Conservation (phyloP, 768 basidiomycete species). For the Tylopilus vinaceipallidus region DNA sequence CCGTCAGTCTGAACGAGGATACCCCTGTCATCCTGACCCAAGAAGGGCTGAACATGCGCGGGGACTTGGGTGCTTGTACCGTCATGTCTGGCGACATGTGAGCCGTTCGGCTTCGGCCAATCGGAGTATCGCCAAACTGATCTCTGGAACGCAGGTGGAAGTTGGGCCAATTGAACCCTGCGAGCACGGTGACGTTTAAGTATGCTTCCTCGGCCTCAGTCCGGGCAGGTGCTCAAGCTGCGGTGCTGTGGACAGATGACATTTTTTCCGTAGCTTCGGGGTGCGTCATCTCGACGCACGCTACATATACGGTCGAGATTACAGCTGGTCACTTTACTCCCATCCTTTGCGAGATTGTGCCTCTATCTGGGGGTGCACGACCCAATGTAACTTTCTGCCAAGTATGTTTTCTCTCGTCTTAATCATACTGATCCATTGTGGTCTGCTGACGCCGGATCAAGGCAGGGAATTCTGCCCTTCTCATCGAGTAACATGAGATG, state of each 20-base stretch:
- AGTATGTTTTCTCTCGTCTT: conserved; percentile 30
- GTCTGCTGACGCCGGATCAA: neutral
- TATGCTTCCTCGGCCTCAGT: conserved; percentile 46
- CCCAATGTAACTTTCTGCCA: conserved; percentile 51
- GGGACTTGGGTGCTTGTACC: conserved; percentile 56
- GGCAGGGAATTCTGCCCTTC: conserved; percentile 64
- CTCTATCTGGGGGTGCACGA: conserved; percentile 10
- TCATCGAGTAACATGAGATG: conserved; percentile 62
- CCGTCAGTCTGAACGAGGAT: conserved; percentile 65
- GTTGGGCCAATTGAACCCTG: conserved; percentile 61
- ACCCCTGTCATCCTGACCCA: conserved; percentile 63
- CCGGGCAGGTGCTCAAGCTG: conserved; percentile 21
- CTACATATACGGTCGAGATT: neutral
- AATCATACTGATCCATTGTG: too few relatives aligned
- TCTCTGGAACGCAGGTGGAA: conserved; percentile 52
- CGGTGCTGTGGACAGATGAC: conserved; percentile 32
- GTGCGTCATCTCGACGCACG: neutral
- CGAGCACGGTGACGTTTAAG: conserved; percentile 51
- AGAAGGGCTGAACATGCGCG: conserved; percentile 65
- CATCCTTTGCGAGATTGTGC: conserved; percentile 13
- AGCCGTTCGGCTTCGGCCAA: conserved; percentile 10
- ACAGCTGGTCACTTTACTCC: neutral
- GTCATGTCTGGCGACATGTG: conserved; percentile 51
- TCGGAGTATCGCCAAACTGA: neutral
- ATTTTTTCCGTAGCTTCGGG: conserved; percentile 13